These are phyloP conservation scores for Cucurbita moschata DNA, from an alignment of 306 rosid genomes.

Conservation along the genomic window DNA sequence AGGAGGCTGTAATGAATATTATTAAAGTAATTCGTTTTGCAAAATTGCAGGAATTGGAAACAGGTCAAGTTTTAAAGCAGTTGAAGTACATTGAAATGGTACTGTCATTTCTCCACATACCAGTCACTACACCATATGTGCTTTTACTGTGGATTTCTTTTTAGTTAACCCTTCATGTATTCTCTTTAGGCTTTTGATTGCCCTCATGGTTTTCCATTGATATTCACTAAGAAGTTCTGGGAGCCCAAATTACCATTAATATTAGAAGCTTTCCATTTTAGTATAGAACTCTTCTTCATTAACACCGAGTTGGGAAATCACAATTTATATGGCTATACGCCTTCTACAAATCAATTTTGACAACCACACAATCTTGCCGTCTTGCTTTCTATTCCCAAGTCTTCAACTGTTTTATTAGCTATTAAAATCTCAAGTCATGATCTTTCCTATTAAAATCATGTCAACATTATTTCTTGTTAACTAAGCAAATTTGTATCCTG, in stretches of 20 bases:
- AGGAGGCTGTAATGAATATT: neutral
- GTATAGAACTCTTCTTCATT: neutral
- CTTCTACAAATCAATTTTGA: neutral
- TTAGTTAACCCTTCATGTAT: neutral
- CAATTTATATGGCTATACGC: neutral
- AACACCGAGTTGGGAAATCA: neutral
- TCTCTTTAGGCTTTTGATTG: neutral
- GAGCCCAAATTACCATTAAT: neutral
- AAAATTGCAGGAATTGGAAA: constrained; percentile 63
- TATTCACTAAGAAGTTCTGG: neutral
- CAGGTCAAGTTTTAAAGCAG: constrained; percentile 55
- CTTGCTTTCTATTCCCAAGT: neutral
- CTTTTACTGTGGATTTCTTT: neutral
- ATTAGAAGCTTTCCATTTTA: neutral
- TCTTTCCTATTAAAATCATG: neutral
- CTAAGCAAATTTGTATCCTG: neutral
- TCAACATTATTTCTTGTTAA: neutral
- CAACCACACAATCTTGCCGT: neutral
- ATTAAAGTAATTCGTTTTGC: neutral
- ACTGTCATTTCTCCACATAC: constrained; percentile 5
- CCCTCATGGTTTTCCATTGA: neutral
- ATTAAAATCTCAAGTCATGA: neutral
- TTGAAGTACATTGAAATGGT: constrained; percentile 74
- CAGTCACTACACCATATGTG: neutral
- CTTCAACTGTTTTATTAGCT: neutral